phyloP scores from a whole-genome alignment of 2,329 filamentous ascomycete genomes.

The Colletotrichum sp. region DNA sequence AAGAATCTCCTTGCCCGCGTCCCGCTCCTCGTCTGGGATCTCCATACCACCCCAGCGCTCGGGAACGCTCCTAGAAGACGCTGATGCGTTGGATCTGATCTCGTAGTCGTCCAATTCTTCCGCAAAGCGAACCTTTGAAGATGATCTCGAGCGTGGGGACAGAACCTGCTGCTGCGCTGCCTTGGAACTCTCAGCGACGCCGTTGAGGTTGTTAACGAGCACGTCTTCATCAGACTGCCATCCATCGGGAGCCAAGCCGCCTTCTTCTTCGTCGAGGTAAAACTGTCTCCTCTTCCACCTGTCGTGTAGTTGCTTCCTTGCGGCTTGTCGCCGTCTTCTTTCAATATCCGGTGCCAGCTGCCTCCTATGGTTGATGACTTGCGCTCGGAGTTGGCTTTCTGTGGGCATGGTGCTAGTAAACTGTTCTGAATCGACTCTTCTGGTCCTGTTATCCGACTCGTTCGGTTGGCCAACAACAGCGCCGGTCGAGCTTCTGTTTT shows the following conservation, averaged over 20 bases:
- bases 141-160: conserved; percentile 70
- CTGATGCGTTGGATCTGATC: conserved; percentile 72
- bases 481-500: conserved; percentile 21
- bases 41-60: conserved; percentile 81
- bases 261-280: conserved; percentile 87
- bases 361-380: conserved; percentile 39
- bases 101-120: conserved; percentile 75
- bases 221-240: conserved; percentile 68
- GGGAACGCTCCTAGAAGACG: conserved; percentile 73
- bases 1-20: conserved; percentile 85
- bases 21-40: conserved; percentile 79
- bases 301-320: conserved; percentile 64
- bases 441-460: background rate
- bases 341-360: conserved; percentile 41
- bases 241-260: conserved; percentile 65
- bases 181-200: conserved; percentile 49
- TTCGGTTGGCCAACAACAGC: background rate
- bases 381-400: conserved; percentile 46
- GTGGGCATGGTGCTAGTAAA: conserved; percentile 36
- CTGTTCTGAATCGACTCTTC: conserved; percentile 26
- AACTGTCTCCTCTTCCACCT: conserved; percentile 80
- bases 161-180: conserved; percentile 38
- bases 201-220: conserved; percentile 39
- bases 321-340: conserved; percentile 42
- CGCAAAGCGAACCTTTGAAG: conserved; percentile 79